Evolutionary conservation across 163 green algal species (phyloP).

Genomic region (Scenedesmus sp.): DNA sequence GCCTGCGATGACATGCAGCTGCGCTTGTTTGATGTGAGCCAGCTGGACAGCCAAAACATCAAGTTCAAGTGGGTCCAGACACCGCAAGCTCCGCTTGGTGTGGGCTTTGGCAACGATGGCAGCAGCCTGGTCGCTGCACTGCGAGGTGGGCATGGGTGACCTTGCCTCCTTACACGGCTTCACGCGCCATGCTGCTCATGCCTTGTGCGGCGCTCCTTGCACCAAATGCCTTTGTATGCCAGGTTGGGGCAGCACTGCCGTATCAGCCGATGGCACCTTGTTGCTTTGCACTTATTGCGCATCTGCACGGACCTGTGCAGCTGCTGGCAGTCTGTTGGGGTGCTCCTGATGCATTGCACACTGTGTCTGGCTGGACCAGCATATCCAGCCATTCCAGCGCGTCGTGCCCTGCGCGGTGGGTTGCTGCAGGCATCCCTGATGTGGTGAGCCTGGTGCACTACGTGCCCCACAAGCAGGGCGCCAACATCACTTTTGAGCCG

Average conservation of each 20-base stretch:
- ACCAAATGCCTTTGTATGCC: too few relatives aligned
- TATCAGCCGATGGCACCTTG: too few relatives aligned
- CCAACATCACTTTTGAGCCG: constrained; percentile 35
- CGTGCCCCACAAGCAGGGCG: constrained; percentile 20
- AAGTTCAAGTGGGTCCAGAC: constrained; percentile 38
- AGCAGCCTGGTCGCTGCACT: constrained; percentile 40
- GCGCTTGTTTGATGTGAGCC: constrained; percentile 29
- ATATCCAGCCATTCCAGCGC: background rate
- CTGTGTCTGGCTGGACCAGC: background rate
- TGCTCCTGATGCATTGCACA: background rate
- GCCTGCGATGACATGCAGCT: constrained; percentile 74
- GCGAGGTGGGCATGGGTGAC: background rate
- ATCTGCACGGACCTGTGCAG: too few relatives aligned
- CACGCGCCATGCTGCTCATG: too few relatives aligned
- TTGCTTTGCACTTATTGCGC: too few relatives aligned
- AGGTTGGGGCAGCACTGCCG: too few relatives aligned
- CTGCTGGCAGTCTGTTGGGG: background rate
- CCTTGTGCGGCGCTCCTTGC: background rate
- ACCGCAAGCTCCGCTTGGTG: constrained; percentile 21
- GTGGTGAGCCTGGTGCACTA: background rate
- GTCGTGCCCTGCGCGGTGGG: background rate
- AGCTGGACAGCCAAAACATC: background rate
- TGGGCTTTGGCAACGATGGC: constrained; percentile 54
- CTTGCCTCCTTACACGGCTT: background rate
- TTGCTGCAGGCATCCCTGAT: constrained; percentile 7